These are phyloP conservation scores for Centella asiatica DNA, from an alignment of 129 eudicot genomes.

Conservation along the genomic window DNA sequence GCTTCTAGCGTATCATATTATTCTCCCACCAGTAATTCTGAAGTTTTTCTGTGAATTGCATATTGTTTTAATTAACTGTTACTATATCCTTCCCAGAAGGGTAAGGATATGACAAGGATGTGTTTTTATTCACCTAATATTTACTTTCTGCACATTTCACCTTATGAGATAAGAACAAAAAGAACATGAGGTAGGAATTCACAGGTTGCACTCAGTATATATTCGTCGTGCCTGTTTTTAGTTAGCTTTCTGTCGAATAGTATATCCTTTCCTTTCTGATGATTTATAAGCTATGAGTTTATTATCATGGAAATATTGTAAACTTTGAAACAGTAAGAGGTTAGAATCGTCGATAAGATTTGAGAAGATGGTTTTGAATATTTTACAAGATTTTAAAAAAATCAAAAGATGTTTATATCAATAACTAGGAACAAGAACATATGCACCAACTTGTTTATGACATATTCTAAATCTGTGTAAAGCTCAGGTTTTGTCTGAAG, in stretches of 20 bases:
- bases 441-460: background rate
- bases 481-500: background rate
- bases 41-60: too few species aligned
- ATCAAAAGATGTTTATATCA: background rate
- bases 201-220: too few species aligned
- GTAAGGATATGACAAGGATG: background rate
- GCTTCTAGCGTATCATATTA: background rate
- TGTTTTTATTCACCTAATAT: background rate
- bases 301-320: too few species aligned
- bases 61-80: too few species aligned
- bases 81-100: background rate
- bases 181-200: conserved; percentile 3
- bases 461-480: background rate
- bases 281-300: too few species aligned
- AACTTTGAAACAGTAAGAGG: too few species aligned
- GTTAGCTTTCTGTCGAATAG: too few species aligned
- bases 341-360: too few species aligned
- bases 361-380: too few species aligned
- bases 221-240: too few species aligned
- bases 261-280: too few species aligned
- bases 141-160: background rate
- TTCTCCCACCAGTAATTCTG: background rate
- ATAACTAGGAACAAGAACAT: background rate
- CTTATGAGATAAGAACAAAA: background rate
- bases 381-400: background rate